A percentile compares a stretch with the other conserved stretches of the same genome.
Conservation (phyloP, 140 eudicot species). For the Flaveria floridana region DNA sequence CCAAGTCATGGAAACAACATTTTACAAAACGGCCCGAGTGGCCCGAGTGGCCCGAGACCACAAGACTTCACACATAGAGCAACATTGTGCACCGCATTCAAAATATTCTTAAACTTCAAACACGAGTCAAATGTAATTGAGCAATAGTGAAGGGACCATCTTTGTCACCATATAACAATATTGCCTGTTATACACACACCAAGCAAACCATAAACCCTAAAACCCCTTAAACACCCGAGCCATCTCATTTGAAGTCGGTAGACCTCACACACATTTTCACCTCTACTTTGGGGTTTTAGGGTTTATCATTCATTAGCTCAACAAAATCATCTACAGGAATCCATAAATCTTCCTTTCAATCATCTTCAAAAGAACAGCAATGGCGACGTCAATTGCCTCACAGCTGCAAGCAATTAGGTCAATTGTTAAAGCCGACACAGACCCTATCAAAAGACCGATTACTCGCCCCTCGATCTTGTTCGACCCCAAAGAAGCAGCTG, state of each 20-base stretch:
- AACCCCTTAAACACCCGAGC: conserved; percentile 28
- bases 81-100: too few species aligned
- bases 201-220: conserved; percentile 33
- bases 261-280: neutral
- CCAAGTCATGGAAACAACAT: too few species aligned
- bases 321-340: neutral
- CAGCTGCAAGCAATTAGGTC: conserved; percentile 73
- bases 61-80: too few species aligned
- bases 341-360: neutral
- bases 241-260: conserved; percentile 30
- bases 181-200: neutral
- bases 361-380: conserved; percentile 27
- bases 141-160: conserved; percentile 9
- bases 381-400: conserved; percentile 66
- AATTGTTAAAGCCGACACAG: conserved; percentile 52
- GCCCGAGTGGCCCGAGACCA: too few species aligned
- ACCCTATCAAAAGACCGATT: conserved; percentile 56
- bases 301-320: conserved; percentile 27
- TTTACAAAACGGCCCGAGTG: too few species aligned
- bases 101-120: neutral
- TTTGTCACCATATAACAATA: conserved; percentile 4
- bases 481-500: conserved; percentile 88
- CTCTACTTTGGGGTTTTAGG: conserved; percentile 35
- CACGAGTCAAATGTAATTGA: neutral
- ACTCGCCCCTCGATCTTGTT: conserved; percentile 75